A percentile compares a stretch with the other conserved stretches of the same genome.
Conservation (phyloP, 495 filamentous ascomycete genomes). For the Sphaerosporella brunnea region DNA sequence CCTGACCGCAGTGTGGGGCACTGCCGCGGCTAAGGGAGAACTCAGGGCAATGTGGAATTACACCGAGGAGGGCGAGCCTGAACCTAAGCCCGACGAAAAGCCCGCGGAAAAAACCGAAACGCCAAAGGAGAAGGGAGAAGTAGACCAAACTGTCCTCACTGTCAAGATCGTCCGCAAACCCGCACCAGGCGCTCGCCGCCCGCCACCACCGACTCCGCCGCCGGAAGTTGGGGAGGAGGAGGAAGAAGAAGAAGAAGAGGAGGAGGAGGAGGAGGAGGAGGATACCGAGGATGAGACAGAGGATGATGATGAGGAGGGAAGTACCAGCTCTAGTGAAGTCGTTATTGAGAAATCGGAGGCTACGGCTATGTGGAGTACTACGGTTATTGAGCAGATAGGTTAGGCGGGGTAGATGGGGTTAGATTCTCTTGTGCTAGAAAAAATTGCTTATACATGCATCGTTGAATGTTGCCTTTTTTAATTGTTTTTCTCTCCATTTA, state of each 20-base stretch:
- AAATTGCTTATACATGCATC: too few relatives aligned
- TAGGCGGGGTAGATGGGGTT: too few relatives aligned
- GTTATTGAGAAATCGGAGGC: neutral
- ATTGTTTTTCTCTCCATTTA: too few relatives aligned
- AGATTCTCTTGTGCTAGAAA: too few relatives aligned
- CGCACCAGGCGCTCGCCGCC: neutral
- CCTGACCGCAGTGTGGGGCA: slow-evolving; percentile 56
- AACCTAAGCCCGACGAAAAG: slow-evolving; percentile 7
- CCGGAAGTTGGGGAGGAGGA: slow-evolving; percentile 1
- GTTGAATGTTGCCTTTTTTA: too few relatives aligned
- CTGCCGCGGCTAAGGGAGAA: slow-evolving; percentile 54
- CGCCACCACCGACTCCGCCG: neutral
- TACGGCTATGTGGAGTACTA: neutral
- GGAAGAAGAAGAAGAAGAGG: neutral
- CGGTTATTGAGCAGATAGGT: neutral
- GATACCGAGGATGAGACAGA: too few relatives aligned
- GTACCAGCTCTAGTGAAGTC: neutral
- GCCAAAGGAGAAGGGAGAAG: slow-evolving; percentile 4
- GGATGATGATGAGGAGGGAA: too few relatives aligned
- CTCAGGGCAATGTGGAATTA: slow-evolving; percentile 59
- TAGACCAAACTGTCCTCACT: neutral
- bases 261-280: too few relatives aligned
- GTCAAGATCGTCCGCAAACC: slow-evolving; percentile 1
- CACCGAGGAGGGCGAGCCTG: slow-evolving; percentile 42
- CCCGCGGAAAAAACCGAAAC: slow-evolving; percentile 18